These are phyloP conservation scores for Asterochloris erici DNA, from an alignment of 139 green algal species.

Conservation along the genomic window DNA sequence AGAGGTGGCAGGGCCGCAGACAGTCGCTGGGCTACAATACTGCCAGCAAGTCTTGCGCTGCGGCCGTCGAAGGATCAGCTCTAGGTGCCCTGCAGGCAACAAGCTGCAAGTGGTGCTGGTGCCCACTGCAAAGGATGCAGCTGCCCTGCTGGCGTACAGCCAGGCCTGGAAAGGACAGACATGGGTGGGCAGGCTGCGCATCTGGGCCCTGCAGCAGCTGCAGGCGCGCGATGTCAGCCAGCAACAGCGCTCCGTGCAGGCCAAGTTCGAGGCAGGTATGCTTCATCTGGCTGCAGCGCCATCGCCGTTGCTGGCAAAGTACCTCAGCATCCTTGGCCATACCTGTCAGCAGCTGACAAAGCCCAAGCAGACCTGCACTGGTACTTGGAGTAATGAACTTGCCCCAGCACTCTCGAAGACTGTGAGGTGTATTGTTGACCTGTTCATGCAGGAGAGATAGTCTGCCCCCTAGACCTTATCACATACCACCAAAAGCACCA, in stretches of 20 bases:
- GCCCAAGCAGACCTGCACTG: background rate
- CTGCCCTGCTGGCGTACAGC: background rate
- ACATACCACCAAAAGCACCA: background rate
- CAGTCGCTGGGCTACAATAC: background rate
- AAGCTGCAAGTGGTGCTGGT: slow-evolving; percentile 2
- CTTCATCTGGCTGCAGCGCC: background rate
- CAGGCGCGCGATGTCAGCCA: background rate
- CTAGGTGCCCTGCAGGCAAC: background rate
- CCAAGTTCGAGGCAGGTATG: background rate
- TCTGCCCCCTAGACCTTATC: slow-evolving; percentile 5
- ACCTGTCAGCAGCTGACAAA: background rate
- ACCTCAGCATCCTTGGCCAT: background rate
- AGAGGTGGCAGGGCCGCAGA: too few relatives aligned
- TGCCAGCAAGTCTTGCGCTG: background rate
- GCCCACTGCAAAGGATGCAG: background rate
- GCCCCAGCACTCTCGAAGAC: background rate
- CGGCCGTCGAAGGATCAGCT: background rate
- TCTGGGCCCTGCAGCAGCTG: slow-evolving; percentile 10
- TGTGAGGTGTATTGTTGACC: background rate
- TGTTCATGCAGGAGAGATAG: background rate
- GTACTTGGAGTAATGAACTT: too few relatives aligned
- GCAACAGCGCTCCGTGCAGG: slow-evolving; percentile 3
- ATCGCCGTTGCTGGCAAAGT: background rate
- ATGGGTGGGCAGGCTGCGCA: background rate
- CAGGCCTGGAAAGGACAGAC: background rate